Conservation (phyloP, 805 yeast species). For the Starmerella lactis-condensi region DNA sequence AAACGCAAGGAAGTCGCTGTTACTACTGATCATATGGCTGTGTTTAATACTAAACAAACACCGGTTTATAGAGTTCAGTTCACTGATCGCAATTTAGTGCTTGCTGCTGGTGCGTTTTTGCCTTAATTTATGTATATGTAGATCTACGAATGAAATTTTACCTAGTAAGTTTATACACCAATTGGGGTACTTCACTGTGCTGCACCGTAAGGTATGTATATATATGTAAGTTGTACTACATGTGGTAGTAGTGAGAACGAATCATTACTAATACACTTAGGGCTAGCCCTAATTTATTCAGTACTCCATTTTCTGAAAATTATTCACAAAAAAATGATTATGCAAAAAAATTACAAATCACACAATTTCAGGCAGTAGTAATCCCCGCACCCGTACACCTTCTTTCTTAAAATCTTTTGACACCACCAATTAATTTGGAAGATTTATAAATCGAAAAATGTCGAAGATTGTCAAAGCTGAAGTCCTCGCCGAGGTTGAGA, state of each 20-base stretch:
- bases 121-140: slow-evolving; percentile 1
- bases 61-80: slow-evolving; percentile 87
- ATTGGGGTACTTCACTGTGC: too few relatives aligned
- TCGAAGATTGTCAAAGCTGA: slow-evolving; percentile 70
- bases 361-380: too few relatives aligned
- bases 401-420: slow-evolving; percentile 3
- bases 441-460: slow-evolving; percentile 19
- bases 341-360: too few relatives aligned
- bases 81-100: slow-evolving; percentile 73
- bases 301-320: too few relatives aligned
- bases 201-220: too few relatives aligned
- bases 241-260: too few relatives aligned
- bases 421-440: slow-evolving; percentile 19
- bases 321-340: too few relatives aligned
- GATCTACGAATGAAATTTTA: not conserved
- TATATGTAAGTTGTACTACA: too few relatives aligned
- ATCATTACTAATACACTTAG: too few relatives aligned
- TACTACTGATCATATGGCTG: slow-evolving; percentile 77
- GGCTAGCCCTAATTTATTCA: too few relatives aligned
- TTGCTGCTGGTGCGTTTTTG: slow-evolving; percentile 78
- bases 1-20: slow-evolving; percentile 53
- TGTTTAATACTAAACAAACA: slow-evolving; percentile 80
- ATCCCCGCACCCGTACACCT: too few relatives aligned
- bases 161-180: not conserved
- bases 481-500: slow-evolving; percentile 92